Percentiles rank a stretch among this genome's conserved stretches.
phyloP scores from a whole-genome alignment of 1,284 basidiomycete species.

The Microbotryomycetes sp. region DNA sequence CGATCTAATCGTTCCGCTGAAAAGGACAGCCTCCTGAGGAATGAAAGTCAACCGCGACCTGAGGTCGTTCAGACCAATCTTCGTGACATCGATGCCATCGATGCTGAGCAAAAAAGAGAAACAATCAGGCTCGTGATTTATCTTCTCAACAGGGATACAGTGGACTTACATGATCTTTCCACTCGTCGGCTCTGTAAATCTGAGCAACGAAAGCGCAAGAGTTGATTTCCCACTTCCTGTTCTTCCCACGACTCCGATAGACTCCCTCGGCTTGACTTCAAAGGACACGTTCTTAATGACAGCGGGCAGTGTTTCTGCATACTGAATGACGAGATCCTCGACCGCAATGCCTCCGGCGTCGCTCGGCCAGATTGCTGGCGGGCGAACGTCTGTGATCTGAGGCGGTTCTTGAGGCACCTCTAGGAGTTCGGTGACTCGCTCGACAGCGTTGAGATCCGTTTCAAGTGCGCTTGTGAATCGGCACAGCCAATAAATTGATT shows the following conservation, averaged over 20 bases:
- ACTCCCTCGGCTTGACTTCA: conserved; percentile 62
- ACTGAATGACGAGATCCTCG: conserved; percentile 65
- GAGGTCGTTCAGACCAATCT: conserved; percentile 77
- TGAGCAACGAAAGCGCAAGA: conserved; percentile 69
- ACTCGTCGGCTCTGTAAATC: conserved; percentile 75
- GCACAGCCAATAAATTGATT: conserved; percentile 41
- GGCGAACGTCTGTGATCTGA: conserved; percentile 26
- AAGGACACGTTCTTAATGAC: conserved; percentile 77
- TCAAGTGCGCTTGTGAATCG: conserved; percentile 37
- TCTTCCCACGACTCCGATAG: conserved; percentile 55
- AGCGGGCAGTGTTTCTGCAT: conserved; percentile 73
- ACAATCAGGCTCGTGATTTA: background rate
- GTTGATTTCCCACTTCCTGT: conserved; percentile 66
- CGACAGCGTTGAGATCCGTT: conserved; percentile 43
- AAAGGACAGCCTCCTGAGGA: conserved; percentile 76
- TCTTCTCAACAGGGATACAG: background rate
- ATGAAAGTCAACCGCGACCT: conserved; percentile 60
- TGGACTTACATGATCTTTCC: conserved; percentile 58
- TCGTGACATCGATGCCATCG: conserved; percentile 82
- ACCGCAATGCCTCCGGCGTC: conserved; percentile 45
- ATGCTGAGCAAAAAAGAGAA: conserved; percentile 43
- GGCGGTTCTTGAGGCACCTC: conserved; percentile 34
- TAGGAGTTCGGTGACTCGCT: conserved; percentile 42
- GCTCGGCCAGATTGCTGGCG: conserved; percentile 36
- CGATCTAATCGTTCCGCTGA: conserved; percentile 76